A percentile compares a stretch with the other conserved stretches of the same genome.
These are phyloP conservation scores for Sporothrix phasma DNA, from an alignment of 2,329 filamentous ascomycete species.

Conservation along the genomic window DNA sequence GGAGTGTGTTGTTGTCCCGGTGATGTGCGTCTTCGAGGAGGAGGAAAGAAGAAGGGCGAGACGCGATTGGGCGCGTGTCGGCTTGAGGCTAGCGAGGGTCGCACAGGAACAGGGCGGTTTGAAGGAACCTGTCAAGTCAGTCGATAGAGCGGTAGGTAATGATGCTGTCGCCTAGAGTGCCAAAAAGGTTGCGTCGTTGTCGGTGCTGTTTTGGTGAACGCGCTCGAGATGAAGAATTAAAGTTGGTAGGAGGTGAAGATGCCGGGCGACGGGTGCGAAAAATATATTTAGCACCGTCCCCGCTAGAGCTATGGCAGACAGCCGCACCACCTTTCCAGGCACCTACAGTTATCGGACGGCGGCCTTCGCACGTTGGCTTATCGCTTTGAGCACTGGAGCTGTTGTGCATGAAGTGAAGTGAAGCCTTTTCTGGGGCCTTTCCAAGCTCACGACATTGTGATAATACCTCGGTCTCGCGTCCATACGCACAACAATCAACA, in stretches of 20 bases:
- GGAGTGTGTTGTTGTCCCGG: not conserved
- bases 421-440: slow-evolving; percentile 5
- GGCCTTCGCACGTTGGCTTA: slow-evolving; percentile 6
- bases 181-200: not conserved
- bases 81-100: not conserved
- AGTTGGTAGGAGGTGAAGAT: not conserved
- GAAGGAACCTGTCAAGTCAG: no score
- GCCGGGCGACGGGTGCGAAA: not conserved
- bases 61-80: not conserved
- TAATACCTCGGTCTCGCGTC: not conserved
- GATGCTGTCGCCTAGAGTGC: no score
- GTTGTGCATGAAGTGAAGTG: not conserved
- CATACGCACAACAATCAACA: not conserved
- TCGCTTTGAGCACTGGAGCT: not conserved
- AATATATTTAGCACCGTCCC: not conserved
- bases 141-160: no score
- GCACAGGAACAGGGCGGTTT: not conserved
- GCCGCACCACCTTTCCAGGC: not conserved
- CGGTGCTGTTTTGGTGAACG: not conserved
- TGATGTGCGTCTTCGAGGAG: not conserved
- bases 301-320: not conserved
- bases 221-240: not conserved
- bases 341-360: slow-evolving; percentile 11
- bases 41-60: not conserved
- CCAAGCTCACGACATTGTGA: not conserved